phyloP scores from a whole-genome alignment of 108 stramenopile species.

The Cylindrotheca fusiformis region DNA sequence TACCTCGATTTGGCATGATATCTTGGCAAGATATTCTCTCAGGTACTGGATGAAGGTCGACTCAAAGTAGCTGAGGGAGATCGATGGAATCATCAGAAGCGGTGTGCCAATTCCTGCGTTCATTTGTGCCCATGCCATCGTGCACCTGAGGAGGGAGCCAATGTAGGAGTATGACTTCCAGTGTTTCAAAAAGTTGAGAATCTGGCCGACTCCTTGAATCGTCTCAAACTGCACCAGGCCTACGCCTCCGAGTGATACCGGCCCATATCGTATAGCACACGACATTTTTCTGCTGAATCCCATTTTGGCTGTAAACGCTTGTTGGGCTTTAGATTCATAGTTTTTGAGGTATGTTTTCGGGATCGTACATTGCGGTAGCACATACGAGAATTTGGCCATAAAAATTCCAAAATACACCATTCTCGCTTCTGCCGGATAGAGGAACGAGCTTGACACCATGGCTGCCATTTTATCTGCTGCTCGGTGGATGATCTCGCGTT shows the following conservation, averaged over 20 bases:
- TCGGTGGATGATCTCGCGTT: no score
- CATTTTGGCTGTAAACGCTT: neutral
- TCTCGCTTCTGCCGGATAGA: no score
- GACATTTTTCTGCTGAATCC: neutral
- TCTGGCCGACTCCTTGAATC: constrained; percentile 5
- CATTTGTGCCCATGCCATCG: no score
- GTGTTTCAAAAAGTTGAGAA: neutral
- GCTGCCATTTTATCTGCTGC: no score
- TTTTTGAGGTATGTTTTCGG: no score
- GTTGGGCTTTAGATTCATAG: no score
- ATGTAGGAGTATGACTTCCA: no score
- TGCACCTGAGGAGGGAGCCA: neutral
- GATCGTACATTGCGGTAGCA: no score
- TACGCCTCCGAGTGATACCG: neutral
- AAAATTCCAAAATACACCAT: no score
- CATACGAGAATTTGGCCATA: no score
- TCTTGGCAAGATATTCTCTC: neutral
- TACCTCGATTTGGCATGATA: neutral
- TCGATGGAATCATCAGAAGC: no score
- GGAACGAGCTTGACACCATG: no score
- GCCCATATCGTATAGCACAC: neutral
- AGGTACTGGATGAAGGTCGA: neutral
- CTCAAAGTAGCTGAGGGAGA: neutral
- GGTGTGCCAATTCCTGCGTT: neutral
- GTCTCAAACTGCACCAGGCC: neutral